Evolutionary conservation across 2,329 filamentous ascomycete species (phyloP).

Genomic region (Ophiostoma sp.): DNA sequence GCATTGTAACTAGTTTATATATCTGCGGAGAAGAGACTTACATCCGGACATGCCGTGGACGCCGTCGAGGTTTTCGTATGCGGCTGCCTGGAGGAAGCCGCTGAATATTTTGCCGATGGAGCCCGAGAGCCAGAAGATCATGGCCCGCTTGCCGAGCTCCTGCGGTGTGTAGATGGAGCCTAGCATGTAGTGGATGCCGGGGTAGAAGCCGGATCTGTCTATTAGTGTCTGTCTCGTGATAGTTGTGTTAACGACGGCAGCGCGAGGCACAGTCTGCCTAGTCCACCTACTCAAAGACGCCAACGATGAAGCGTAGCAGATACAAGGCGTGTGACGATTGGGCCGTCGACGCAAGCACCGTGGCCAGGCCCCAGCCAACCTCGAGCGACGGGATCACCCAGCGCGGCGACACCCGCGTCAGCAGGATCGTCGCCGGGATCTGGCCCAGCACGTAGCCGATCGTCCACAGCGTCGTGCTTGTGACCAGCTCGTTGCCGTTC

Average conservation of each 20-base stretch:
- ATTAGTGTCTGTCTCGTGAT: not conserved
- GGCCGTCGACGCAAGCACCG: conserved; percentile 2
- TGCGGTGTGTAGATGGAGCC: conserved; percentile 19
- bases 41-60: conserved; percentile 33
- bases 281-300: conserved; percentile 12
- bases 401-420: conserved; percentile 32
- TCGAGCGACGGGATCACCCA: conserved; percentile 36
- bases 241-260: no score
- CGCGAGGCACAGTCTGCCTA: no score
- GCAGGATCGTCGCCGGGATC: conserved; percentile 31
- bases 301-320: conserved; percentile 16
- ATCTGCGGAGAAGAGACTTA: not conserved
- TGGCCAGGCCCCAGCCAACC: conserved; percentile 18
- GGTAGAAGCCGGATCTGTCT: conserved; percentile 15
- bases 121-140: conserved; percentile 29
- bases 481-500: conserved; percentile 48
- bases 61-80: conserved; percentile 36
- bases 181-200: conserved; percentile 18
- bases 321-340: conserved; percentile 14
- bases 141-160: conserved; percentile 16
- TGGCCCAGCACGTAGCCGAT: conserved; percentile 53
- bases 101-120: conserved; percentile 20
- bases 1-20: not conserved
- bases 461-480: conserved; percentile 49
- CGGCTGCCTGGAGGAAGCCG: conserved; percentile 27